Percentiles rank a stretch among this genome's conserved stretches.
These are phyloP conservation scores for Leishmania turanica DNA, from an alignment of 208 protist species.

Conservation along the genomic window DNA sequence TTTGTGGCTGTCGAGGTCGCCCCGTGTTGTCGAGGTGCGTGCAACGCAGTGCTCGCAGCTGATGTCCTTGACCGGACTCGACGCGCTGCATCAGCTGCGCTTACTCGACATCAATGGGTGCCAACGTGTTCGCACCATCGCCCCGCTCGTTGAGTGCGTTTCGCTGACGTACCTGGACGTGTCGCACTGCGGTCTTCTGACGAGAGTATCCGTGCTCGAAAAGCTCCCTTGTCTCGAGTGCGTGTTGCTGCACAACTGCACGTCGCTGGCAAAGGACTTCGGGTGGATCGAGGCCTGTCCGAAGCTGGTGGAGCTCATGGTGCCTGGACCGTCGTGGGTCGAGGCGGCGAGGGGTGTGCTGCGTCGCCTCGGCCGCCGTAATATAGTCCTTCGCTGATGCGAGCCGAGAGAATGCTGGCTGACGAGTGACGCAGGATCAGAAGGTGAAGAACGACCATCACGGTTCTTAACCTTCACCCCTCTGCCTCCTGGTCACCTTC, in stretches of 20 bases:
- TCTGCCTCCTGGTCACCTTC: background rate
- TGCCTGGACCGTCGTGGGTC: constrained; percentile 1
- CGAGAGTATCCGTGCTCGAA: background rate
- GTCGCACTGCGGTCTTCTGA: constrained; percentile 11
- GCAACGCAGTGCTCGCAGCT: constrained; percentile 31
- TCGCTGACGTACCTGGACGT: constrained; percentile 22
- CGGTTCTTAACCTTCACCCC: background rate
- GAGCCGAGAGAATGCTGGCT: background rate
- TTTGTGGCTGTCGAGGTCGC: constrained; percentile 17
- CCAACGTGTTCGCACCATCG: constrained; percentile 3
- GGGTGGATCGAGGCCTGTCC: constrained; percentile 18
- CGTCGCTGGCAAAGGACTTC: constrained; percentile 13
- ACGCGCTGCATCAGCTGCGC: constrained; percentile 1
- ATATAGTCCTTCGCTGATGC: constrained; percentile 8
- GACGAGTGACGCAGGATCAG: background rate
- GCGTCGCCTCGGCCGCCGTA: background rate
- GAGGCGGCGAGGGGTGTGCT: background rate
- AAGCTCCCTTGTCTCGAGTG: constrained; percentile 3
- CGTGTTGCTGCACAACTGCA: constrained; percentile 14
- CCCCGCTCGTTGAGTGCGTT: background rate
- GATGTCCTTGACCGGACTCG: constrained; percentile 14
- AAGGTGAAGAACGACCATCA: background rate
- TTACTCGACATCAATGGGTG: constrained; percentile 17
- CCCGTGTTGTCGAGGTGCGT: constrained; percentile 15
- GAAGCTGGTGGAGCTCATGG: constrained; percentile 3